These are phyloP conservation scores for Globisporangium barbulae DNA, from an alignment of 352 stramenopile species.

Conservation along the genomic window DNA sequence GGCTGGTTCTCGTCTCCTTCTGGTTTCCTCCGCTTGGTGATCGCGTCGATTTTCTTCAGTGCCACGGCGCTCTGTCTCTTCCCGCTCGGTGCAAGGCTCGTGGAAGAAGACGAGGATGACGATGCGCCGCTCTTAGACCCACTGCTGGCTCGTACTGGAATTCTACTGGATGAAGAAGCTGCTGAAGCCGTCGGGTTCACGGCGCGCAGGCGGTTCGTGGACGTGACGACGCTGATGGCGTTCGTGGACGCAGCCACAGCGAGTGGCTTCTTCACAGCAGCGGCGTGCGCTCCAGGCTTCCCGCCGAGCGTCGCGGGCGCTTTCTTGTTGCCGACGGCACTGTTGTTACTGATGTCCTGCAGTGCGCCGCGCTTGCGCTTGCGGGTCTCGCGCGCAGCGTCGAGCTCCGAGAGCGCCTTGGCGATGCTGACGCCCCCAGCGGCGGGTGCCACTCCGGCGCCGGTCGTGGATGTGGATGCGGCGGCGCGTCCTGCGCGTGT, in stretches of 20 bases:
- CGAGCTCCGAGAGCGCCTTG: constrained; percentile 17
- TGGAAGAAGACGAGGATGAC: constrained; percentile 2
- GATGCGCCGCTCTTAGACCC: constrained; percentile 5
- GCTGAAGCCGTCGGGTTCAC: constrained; percentile 4
- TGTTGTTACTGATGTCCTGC: constrained; percentile 87
- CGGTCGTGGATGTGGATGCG: neutral
- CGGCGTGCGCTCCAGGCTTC: constrained; percentile 14
- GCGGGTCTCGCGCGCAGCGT: constrained; percentile 30
- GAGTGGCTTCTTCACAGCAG: constrained; percentile 23
- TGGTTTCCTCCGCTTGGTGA: constrained; percentile 42
- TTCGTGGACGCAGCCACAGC: neutral
- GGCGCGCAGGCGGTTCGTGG: constrained; percentile 14
- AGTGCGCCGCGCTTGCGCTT: constrained; percentile 78
- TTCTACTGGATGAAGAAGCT: constrained; percentile 8
- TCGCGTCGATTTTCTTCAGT: constrained; percentile 22
- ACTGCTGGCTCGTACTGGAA: neutral
- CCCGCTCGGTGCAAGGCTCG: neutral
- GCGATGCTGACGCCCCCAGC: constrained; percentile 7
- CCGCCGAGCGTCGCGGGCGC: constrained; percentile 14
- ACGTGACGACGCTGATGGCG: constrained; percentile 18
- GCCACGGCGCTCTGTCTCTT: constrained; percentile 11
- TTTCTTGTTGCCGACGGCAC: constrained; percentile 28
- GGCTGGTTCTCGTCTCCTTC: constrained; percentile 35
- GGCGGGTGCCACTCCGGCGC: neutral
- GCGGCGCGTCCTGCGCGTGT: neutral